phyloP scores from a whole-genome alignment of 805 yeast species.

The Candida rishiriensis region DNA sequence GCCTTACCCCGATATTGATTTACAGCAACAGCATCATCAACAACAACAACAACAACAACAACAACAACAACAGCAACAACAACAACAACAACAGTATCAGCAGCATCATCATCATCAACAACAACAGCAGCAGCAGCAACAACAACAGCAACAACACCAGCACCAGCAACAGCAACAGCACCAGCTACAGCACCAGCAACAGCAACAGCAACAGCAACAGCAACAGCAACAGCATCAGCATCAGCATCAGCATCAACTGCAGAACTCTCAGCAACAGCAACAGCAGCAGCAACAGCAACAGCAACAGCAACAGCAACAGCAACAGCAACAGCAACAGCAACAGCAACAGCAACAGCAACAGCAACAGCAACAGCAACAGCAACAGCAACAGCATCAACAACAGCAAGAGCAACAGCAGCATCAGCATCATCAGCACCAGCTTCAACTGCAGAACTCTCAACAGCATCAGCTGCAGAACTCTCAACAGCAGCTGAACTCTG shows the following conservation, averaged over 20 bases:
- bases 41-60: background rate
- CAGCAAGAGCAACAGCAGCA: constrained; percentile 6
- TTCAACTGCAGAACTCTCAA: background rate
- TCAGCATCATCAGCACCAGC: constrained; percentile 6
- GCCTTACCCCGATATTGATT: background rate
- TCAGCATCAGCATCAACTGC: too few species aligned
- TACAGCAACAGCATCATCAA: constrained; percentile 1
- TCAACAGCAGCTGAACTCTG: constrained; percentile 14
- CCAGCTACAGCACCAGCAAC: constrained; percentile 4
- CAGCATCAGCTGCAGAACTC: constrained; percentile 18
- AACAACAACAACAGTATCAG: constrained; percentile 13
- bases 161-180: constrained; percentile 3
- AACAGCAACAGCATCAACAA: constrained; percentile 4
- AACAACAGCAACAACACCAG: constrained; percentile 7
- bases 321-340: constrained; percentile 10
- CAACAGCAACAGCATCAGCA: background rate
- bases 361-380: constrained; percentile 11
- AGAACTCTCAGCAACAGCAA: too few species aligned
- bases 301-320: constrained; percentile 4
- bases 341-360: constrained; percentile 18
- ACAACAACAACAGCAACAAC: background rate
- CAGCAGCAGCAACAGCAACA: constrained; percentile 13
- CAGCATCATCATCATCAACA: constrained; percentile 13
- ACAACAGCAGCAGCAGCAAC: constrained; percentile 12
- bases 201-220: constrained; percentile 1